Conservation (phyloP, 2,329 filamentous ascomycete species). For the Ceratocystiopsis sp. region DNA sequence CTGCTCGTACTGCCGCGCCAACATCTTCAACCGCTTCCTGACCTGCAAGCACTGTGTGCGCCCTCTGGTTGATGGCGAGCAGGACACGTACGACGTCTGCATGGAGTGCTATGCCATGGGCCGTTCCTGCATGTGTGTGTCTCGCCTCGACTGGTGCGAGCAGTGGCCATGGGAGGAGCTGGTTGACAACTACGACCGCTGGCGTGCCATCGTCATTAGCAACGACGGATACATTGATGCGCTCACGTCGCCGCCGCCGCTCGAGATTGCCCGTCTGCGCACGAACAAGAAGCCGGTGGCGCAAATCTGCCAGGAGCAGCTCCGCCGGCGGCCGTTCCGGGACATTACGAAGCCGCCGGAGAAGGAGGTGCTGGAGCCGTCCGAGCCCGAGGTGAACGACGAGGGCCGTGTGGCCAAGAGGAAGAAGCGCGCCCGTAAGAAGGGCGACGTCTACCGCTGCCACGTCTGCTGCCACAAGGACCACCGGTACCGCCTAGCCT, state of each 20-base stretch:
- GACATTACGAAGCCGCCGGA: constrained; percentile 52
- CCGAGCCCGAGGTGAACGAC: constrained; percentile 43
- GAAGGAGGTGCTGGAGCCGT: constrained; percentile 29
- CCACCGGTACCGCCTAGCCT: constrained; percentile 68
- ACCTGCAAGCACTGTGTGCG: constrained; percentile 76
- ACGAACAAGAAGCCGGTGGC: constrained; percentile 65
- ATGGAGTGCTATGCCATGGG: constrained; percentile 99
- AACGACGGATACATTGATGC: constrained; percentile 52
- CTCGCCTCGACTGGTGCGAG: constrained; percentile 75
- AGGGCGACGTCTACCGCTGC: constrained; percentile 43
- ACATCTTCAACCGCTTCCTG: constrained; percentile 93
- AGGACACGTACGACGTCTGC: constrained; percentile 87
- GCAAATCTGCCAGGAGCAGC: constrained; percentile 84
- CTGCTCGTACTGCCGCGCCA: constrained; percentile 87
- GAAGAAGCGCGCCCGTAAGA: constrained; percentile 34
- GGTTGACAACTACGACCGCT: constrained; percentile 59
- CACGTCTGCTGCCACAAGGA: constrained; percentile 75
- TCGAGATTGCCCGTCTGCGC: constrained; percentile 51
- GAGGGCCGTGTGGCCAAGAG: constrained; percentile 45
- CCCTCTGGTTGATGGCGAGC: constrained; percentile 44
- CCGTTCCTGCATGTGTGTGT: constrained; percentile 77
- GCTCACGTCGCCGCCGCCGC: constrained; percentile 48
- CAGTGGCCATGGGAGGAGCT: constrained; percentile 80
- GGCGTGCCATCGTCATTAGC: constrained; percentile 62
- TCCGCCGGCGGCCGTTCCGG: constrained; percentile 63